phyloP scores from a whole-genome alignment of 2,329 filamentous ascomycete genomes.

The Hypoxylon rubiginosum region DNA sequence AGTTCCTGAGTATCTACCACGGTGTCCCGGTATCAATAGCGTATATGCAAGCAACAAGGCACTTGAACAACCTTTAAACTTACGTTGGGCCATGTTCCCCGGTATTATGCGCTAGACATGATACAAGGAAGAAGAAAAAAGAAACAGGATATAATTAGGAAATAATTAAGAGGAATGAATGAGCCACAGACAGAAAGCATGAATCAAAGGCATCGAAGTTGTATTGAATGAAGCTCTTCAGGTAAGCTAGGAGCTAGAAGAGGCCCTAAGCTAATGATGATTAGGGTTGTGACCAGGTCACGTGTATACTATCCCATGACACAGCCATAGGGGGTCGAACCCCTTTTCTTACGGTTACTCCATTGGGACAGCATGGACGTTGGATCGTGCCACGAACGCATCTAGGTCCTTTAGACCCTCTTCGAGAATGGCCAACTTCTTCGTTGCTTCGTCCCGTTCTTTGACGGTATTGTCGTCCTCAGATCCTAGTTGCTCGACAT shows the following conservation, averaged over 20 bases:
- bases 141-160: no score
- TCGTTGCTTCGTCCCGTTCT: conserved; percentile 36
- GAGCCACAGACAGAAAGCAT: no score
- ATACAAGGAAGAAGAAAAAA: no score
- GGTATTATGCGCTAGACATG: no score
- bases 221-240: no score
- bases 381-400: conserved; percentile 44
- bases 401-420: conserved; percentile 45
- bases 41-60: conserved; percentile 27
- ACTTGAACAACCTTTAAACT: conserved; percentile 9
- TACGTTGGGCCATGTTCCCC: conserved; percentile 14
- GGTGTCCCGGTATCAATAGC: conserved; percentile 5
- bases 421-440: conserved; percentile 45
- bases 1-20: conserved; percentile 14
- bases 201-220: no score
- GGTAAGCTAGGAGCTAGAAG: no score
- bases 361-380: conserved; percentile 20
- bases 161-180: no score
- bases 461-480: conserved; percentile 44
- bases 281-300: no score
- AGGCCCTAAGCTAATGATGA: no score
- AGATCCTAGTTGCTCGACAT: conserved; percentile 44
- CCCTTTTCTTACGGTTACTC: conserved; percentile 4
- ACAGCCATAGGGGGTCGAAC: not conserved
- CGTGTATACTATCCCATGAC: no score